These are phyloP conservation scores for Fusarium sp. DNA, from an alignment of 2,329 filamentous ascomycete genomes.

Conservation along the genomic window DNA sequence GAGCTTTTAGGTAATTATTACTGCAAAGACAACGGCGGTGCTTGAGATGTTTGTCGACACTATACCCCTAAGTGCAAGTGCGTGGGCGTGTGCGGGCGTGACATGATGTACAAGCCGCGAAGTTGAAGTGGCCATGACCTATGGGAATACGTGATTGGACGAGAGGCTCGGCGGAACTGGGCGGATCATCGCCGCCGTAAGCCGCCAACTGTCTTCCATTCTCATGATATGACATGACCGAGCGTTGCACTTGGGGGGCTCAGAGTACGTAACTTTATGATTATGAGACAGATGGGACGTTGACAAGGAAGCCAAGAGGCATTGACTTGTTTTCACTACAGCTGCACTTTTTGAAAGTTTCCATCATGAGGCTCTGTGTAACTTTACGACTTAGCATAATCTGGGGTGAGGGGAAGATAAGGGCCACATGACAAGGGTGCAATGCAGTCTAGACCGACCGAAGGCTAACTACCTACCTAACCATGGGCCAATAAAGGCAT, in stretches of 20 bases:
- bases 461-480: no score
- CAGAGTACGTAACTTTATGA: no score
- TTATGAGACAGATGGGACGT: no score
- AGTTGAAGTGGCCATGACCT: conserved; percentile 12
- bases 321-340: background rate
- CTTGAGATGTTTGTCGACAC: conserved; percentile 46
- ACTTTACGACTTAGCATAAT: conserved; percentile 21
- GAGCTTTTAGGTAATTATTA: conserved; percentile 46
- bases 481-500: conserved; percentile 32
- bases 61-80: conserved; percentile 70
- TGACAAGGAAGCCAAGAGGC: no score
- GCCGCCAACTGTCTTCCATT: conserved; percentile 15
- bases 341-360: conserved; percentile 6
- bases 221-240: conserved; percentile 29
- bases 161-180: conserved; percentile 12
- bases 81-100: conserved; percentile 37
- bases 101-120: conserved; percentile 9
- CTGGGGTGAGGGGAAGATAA: conserved; percentile 27
- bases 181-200: conserved; percentile 34
- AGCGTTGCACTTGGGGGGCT: conserved; percentile 4
- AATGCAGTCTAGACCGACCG: conserved; percentile 22
- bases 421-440: conserved; percentile 32
- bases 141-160: conserved; percentile 13
- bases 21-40: conserved; percentile 30
- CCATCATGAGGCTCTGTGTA: conserved; percentile 39